A percentile compares a stretch with the other conserved stretches of the same genome.
phyloP scores from a whole-genome alignment of 352 stramenopile genomes.

The Phytophthora sp. region DNA sequence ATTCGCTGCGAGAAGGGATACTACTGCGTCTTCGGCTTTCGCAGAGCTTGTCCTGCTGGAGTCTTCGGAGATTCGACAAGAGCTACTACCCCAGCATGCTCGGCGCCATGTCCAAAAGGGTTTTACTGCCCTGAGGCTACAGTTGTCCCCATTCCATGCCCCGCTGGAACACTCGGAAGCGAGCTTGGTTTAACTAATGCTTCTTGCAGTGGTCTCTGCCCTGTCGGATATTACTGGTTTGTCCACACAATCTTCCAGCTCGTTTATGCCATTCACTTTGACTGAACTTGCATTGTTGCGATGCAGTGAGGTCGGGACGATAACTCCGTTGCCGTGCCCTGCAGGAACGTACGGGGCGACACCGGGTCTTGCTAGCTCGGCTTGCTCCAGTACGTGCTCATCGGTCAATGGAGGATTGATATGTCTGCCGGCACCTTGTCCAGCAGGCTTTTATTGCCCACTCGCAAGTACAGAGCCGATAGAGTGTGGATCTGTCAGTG shows the following conservation, averaged over 20 bases:
- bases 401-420: constrained; percentile 4
- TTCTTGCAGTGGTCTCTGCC: constrained; percentile 57
- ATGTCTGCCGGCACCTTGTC: constrained; percentile 60
- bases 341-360: constrained; percentile 46
- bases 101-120: constrained; percentile 47
- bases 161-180: constrained; percentile 49
- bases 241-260: not conserved
- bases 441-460: constrained; percentile 63
- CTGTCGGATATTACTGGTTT: constrained; percentile 66
- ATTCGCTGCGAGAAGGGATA: constrained; percentile 64
- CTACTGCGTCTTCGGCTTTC: constrained; percentile 68
- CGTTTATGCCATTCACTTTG: not conserved
- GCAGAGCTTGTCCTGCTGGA: constrained; percentile 54
- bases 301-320: constrained; percentile 40
- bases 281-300: not conserved
- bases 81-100: constrained; percentile 41
- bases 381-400: constrained; percentile 56
- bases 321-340: constrained; percentile 50
- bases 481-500: constrained; percentile 40
- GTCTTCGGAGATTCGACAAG: constrained; percentile 47
- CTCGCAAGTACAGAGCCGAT: constrained; percentile 33
- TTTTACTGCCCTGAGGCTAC: constrained; percentile 67
- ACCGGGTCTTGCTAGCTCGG: constrained; percentile 45
- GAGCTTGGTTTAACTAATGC: constrained; percentile 36
- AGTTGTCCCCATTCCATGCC: constrained; percentile 50